Base-by-base conservation (phyloP, 2,329 filamentous ascomycete genomes). In the Chrysoporthe puriensis region DNA sequence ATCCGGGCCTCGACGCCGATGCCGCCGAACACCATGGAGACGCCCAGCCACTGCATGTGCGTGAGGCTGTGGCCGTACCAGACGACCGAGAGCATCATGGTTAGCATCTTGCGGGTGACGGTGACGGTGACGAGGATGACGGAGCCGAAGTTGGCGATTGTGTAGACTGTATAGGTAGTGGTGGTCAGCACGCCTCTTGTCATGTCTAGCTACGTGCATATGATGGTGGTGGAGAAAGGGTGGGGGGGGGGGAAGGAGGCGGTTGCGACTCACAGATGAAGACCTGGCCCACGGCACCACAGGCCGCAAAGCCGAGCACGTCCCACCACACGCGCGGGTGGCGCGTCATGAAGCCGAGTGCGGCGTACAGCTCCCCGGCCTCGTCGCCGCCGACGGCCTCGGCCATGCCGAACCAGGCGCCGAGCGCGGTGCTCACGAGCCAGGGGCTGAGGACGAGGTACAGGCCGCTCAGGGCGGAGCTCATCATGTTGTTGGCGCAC, bases 31-130 rank as follows among this genome's bases (percentile, higher is more conserved):
- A 99, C 96, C 68, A 99, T 83, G 0, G 87, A 90, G 43, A 99
- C 94, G 71, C 96, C 96, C 7, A 96, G 82, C 92, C 94, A 97
- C 81, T 99, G 96, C 86, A 95, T 96, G n/a, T 83, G 81, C 40
- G 88, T 91, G 61, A 99, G 85, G 71, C 86, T 88, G 79, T 99
- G 96, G 40, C 96, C 96, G 77, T 98, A 99, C 81, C 93, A 94
- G 69, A 98, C 84, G 40, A 99, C 96, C 64, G 93, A 97, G 63
- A 98, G 85, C 69, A 98, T 93, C 96, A 99, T 99, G 72, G 95
- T 98, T 78, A 98, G 87, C 96, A 99, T 99, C 83, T 99, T 99
- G 76, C 96, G 87, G 58, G 96, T 99, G 58, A 99, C 96, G 1
- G 94, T 99, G 2, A 99, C 94, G 4, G 96, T 98, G 56, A 98